phyloP scores from a whole-genome alignment of 2,329 filamentous ascomycete species.

The Ascochyta rabiei region DNA sequence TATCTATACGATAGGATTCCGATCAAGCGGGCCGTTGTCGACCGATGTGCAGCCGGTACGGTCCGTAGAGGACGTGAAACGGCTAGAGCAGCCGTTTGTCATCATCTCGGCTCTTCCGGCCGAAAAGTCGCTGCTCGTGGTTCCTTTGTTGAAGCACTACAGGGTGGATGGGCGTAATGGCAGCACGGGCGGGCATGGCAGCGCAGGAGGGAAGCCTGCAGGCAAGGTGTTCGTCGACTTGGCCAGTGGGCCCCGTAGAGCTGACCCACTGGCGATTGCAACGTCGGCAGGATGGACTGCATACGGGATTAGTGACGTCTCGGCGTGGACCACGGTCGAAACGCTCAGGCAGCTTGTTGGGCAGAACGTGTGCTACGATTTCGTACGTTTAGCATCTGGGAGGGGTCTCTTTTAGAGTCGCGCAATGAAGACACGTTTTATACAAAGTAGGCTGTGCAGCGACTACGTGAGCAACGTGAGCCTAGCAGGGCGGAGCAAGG shows the following conservation, averaged over 20 bases:
- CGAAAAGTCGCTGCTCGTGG: constrained; percentile 79
- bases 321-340: constrained; percentile 84
- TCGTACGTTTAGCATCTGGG: constrained; percentile 75
- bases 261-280: constrained; percentile 72
- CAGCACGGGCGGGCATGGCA: constrained; percentile 26
- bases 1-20: constrained; percentile 85
- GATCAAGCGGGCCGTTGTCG: constrained; percentile 63
- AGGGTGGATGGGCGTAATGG: constrained; percentile 54
- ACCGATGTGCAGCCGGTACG: constrained; percentile 68
- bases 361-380: constrained; percentile 87
- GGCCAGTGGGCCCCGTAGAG: constrained; percentile 69
- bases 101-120: constrained; percentile 79
- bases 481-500: no score
- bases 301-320: constrained; percentile 79
- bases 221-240: constrained; percentile 81
- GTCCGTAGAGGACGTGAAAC: constrained; percentile 79
- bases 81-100: constrained; percentile 78
- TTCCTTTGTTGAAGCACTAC: constrained; percentile 77
- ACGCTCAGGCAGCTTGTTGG: constrained; percentile 78
- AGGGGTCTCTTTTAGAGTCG: constrained; percentile 56
- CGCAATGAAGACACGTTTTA: constrained; percentile 18
- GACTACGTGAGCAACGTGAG: neutral
- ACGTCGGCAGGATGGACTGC: constrained; percentile 77
- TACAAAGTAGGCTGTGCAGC: constrained; percentile 11
- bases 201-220: constrained; percentile 31